A percentile compares a stretch with the other conserved stretches of the same genome.
Conservation (phyloP, 139 green algal species). For the Chlamydomonas asymmetrica region DNA sequence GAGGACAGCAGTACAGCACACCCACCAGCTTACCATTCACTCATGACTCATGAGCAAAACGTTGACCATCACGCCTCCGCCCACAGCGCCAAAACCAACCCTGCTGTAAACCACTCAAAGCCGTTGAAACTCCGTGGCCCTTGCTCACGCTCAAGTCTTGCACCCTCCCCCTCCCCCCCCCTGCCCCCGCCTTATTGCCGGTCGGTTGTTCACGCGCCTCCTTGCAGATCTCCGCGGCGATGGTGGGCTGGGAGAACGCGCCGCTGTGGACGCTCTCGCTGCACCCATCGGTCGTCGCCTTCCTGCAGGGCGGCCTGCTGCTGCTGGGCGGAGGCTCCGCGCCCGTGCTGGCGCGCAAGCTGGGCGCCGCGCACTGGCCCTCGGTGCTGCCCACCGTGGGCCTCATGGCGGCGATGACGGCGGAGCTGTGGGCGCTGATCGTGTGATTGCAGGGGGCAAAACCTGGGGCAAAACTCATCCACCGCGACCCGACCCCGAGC, state of each 20-base stretch:
- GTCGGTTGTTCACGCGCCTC: background rate
- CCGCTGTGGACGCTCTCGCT: slow-evolving; percentile 23
- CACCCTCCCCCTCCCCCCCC: background rate
- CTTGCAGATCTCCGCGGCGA: slow-evolving; percentile 24
- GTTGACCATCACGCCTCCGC: too few relatives aligned
- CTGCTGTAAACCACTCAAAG: too few relatives aligned
- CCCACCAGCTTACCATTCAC: too few relatives aligned
- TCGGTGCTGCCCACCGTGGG: slow-evolving; percentile 47
- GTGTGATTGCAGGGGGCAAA: too few relatives aligned
- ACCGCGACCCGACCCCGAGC: too few relatives aligned
- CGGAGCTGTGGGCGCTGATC: slow-evolving; percentile 69
- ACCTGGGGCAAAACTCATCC: too few relatives aligned
- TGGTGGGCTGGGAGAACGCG: slow-evolving; percentile 19
- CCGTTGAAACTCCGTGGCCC: too few relatives aligned
- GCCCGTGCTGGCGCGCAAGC: slow-evolving; percentile 57
- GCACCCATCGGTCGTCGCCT: slow-evolving; percentile 37
- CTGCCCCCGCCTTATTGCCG: slow-evolving; percentile 5
- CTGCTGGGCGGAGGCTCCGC: slow-evolving; percentile 40
- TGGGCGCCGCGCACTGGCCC: slow-evolving; percentile 54
- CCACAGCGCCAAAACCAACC: too few relatives aligned
- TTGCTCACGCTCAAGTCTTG: too few relatives aligned
- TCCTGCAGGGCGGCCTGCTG: slow-evolving; percentile 53
- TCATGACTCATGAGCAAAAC: too few relatives aligned
- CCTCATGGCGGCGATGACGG: slow-evolving; percentile 51
- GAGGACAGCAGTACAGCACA: too few relatives aligned